A percentile compares a stretch with the other conserved stretches of the same genome.
Conservation (phyloP, 129 eudicot genomes). For the Flaveria sonorensis region DNA sequence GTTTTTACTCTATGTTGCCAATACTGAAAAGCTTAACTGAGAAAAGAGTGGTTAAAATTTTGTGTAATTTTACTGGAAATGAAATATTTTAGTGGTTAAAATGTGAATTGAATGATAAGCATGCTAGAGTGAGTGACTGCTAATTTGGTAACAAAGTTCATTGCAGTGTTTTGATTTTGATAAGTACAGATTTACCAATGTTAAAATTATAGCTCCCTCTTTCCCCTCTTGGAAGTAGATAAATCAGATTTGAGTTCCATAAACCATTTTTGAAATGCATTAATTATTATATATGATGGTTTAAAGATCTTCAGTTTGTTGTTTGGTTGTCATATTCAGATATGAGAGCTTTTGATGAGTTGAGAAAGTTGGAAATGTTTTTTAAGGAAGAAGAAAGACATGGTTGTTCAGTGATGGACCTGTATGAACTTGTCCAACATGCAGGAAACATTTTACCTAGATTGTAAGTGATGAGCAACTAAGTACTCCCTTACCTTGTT, state of each 20-base stretch:
- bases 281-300: conserved; percentile 16
- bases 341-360: conserved; percentile 96
- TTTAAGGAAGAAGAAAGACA: conserved; percentile 89
- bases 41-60: no score
- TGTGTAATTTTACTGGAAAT: no score
- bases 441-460: conserved; percentile 96
- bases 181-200: no score
- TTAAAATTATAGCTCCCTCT: no score
- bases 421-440: conserved; percentile 97
- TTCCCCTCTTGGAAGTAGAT: not conserved
- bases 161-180: no score
- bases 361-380: conserved; percentile 81
- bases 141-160: no score
- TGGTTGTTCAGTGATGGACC: conserved; percentile 84
- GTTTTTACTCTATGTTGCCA: no score
- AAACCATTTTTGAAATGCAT: conserved; percentile 4
- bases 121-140: no score
- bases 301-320: conserved; percentile 12
- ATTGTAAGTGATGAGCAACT: conserved; percentile 53
- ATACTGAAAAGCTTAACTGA: no score
- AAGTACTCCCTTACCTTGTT: not conserved
- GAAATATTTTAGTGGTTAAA: no score
- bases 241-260: conserved; percentile 18
- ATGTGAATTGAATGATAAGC: no score
- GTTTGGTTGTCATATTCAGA: conserved; percentile 50